phyloP scores from a whole-genome alignment of 2,329 filamentous ascomycete genomes.

The Nemania serpens region DNA sequence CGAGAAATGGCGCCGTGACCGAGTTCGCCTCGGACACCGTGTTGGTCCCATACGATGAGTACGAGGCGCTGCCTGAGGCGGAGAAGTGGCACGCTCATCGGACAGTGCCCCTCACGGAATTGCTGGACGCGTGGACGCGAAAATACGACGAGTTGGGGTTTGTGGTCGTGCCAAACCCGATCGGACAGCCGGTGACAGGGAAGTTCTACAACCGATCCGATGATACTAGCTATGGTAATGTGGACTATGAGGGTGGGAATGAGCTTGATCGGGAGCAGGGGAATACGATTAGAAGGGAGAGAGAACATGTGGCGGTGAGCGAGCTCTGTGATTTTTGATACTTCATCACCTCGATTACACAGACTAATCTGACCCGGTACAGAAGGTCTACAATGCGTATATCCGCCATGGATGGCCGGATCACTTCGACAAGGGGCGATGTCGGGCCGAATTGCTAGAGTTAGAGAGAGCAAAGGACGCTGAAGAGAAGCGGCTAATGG shows the following conservation, averaged over 20 bases:
- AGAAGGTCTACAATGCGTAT: slow-evolving; percentile 4
- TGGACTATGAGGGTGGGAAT: neutral
- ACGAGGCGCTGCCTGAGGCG: slow-evolving; percentile 3
- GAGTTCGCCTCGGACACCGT: neutral
- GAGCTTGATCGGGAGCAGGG: slow-evolving; percentile 11
- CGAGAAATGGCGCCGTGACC: slow-evolving; percentile 4
- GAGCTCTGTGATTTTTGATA: neutral
- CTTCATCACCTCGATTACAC: neutral
- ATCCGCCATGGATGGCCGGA: slow-evolving; percentile 6
- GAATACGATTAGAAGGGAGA: neutral
- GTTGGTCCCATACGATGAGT: neutral
- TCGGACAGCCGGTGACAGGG: neutral
- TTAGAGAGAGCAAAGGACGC: neutral
- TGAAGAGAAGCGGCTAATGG: slow-evolving; percentile 1
- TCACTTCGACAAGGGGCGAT: neutral
- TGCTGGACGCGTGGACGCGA: neutral
- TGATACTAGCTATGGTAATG: neutral
- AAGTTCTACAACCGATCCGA: neutral
- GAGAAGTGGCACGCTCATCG: slow-evolving; percentile 15
- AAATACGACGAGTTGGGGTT: slow-evolving; percentile 7
- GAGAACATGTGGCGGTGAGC: neutral
- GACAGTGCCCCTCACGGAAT: slow-evolving; percentile 1
- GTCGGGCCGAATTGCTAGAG: neutral
- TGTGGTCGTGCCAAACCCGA: slow-evolving; percentile 6
- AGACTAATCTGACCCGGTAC: neutral